A percentile compares a stretch with the other conserved stretches of the same genome.
Conservation (phyloP, 306 rosid genomes). For the Senna siamea region DNA sequence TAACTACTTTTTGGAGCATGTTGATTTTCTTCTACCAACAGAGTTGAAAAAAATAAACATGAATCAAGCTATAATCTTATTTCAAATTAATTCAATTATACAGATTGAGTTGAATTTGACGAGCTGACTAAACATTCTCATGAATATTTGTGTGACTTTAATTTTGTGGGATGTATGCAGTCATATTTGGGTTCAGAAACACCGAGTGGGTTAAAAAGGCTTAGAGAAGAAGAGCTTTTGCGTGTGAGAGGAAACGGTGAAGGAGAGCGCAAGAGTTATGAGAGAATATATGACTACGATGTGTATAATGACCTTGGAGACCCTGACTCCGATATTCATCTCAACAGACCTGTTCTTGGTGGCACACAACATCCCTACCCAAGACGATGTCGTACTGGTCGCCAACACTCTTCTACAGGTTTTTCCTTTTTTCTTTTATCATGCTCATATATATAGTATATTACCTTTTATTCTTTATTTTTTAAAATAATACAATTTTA, state of each 20-base stretch:
- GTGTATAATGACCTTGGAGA: constrained; percentile 70
- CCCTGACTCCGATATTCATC: constrained; percentile 48
- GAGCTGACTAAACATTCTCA: no score
- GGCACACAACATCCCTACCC: constrained; percentile 63
- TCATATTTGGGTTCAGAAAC: constrained; percentile 67
- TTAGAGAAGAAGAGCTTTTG: constrained; percentile 61
- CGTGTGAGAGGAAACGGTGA: constrained; percentile 58
- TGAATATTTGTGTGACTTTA: no score
- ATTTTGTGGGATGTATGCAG: no score
- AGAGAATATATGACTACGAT: constrained; percentile 78
- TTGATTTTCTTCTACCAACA: no score
- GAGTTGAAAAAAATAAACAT: no score
- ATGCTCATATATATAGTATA: no score
- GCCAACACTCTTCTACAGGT: constrained; percentile 55
- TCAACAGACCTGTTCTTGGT: constrained; percentile 68
- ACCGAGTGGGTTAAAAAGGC: constrained; percentile 60
- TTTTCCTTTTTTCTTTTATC: neutral
- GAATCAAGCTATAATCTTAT: no score
- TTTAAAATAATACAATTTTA: no score
- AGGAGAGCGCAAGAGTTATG: constrained; percentile 55
- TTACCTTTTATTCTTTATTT: no score
- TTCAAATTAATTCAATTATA: no score
- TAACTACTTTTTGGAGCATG: no score
- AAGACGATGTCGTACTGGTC: constrained; percentile 68
- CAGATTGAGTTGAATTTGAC: no score